Base-by-base conservation (phyloP, 2,329 filamentous ascomycete genomes). In the Daldinia eschscholtzii region DNA sequence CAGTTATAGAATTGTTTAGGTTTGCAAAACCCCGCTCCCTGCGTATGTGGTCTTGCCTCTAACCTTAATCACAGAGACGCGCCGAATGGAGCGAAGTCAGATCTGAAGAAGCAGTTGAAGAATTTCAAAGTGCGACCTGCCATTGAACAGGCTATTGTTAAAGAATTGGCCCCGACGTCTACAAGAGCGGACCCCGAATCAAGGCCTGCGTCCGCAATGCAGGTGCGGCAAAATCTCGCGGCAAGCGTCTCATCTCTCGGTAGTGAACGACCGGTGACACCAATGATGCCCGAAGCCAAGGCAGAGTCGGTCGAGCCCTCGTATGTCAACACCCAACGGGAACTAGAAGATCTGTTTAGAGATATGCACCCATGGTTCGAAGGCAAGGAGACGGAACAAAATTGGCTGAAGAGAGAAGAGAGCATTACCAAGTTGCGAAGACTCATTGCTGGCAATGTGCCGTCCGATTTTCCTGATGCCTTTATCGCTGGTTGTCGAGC, bases 371-470 rank as follows among this genome's bases (percentile, higher is more conserved):
- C 86, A 60, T 87, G 87, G 78, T 98, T 98, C 70, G 94, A 98
- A 73, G 94, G 94, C 59, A 93, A 86, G 77, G 95, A 98, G 81
- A 89, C 92, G 0, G 95, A 98, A 77, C 89, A 92, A 67, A 98
- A 98, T 77, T 98, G 95, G 95, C 79, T 93, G 74, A 90, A 91
- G 73, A 88, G 95, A 78, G 95, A 98, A 79, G 92, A 95, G 82
- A 91, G 88, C 76, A 87, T 94, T 41, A 87, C 86, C 6, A 94
- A 92, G 72, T 81, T 98, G 56, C 89, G 95, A 59, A 88, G 89
- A 70, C 86, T 98, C 28, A 88, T 93, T 57, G 92, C 91, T 68
- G 95, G 95, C 63, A 98, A 98, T 78, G 92, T 91, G 4, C 88
- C 92, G 0, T 86, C 87, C 28, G 93, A 97, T 70, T 97, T 92